A percentile compares a stretch with the other conserved stretches of the same genome.
These are phyloP conservation scores for Gossypium thurberi DNA, from an alignment of 345 rosid species.

Conservation along the genomic window DNA sequence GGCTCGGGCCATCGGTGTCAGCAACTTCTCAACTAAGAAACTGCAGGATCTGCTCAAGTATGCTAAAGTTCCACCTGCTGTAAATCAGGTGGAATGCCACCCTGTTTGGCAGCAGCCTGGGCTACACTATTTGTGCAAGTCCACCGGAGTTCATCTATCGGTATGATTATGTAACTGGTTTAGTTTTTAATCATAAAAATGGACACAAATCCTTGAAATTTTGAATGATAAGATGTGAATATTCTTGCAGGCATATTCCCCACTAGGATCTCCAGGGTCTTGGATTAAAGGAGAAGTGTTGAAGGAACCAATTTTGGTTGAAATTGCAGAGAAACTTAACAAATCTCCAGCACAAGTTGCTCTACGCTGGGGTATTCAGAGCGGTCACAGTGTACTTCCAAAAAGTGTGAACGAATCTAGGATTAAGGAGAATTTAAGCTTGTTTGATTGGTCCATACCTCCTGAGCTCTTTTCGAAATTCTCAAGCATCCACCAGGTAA, in stretches of 20 bases:
- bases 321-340: slow-evolving; percentile 35
- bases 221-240: not conserved
- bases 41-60: slow-evolving; percentile 29
- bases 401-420: slow-evolving; percentile 45
- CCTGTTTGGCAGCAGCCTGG: slow-evolving; percentile 54
- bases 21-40: slow-evolving; percentile 59
- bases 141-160: slow-evolving; percentile 43
- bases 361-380: slow-evolving; percentile 53
- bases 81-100: slow-evolving; percentile 55
- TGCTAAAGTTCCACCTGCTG: slow-evolving; percentile 46
- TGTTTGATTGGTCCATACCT: slow-evolving; percentile 49
- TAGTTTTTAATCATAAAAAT: not conserved
- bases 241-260: slow-evolving; percentile 41
- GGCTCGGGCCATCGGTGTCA: slow-evolving; percentile 50
- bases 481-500: slow-evolving; percentile 41
- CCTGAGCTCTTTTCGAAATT: slow-evolving; percentile 35
- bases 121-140: slow-evolving; percentile 50
- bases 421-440: slow-evolving; percentile 38
- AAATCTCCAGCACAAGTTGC: slow-evolving; percentile 55
- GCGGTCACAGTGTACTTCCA: slow-evolving; percentile 48
- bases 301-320: slow-evolving; percentile 36
- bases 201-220: not conserved
- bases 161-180: slow-evolving; percentile 10
- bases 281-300: slow-evolving; percentile 50
- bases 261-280: slow-evolving; percentile 51